phyloP scores from a whole-genome alignment of 2,329 filamentous ascomycete species.

The Pseudocercospora fijiensis region DNA sequence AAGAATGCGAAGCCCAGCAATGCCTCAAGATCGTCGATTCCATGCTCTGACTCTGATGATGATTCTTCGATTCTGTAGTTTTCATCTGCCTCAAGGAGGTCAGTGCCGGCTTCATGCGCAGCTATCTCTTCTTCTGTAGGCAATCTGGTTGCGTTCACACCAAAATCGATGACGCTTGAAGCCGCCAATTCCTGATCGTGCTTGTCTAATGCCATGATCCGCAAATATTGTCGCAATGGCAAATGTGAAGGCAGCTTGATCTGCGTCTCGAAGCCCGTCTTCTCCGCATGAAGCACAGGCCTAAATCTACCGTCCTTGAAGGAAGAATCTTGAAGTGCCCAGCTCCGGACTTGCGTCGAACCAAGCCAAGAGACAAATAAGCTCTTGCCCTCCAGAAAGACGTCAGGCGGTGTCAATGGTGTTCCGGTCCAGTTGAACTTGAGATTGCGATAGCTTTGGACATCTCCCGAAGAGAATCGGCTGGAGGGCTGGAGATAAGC shows the following conservation, averaged over 20 bases:
- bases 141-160: conserved; percentile 4
- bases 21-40: conserved; percentile 9
- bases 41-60: not conserved
- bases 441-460: conserved; percentile 53
- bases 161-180: conserved; percentile 11
- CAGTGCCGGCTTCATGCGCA: not conserved
- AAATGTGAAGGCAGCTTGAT: conserved; percentile 16
- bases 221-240: conserved; percentile 21
- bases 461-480: conserved; percentile 40
- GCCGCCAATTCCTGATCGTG: conserved; percentile 11
- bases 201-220: conserved; percentile 26
- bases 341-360: conserved; percentile 44
- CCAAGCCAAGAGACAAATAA: conserved; percentile 54
- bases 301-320: conserved; percentile 7
- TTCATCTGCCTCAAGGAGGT: not conserved
- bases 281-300: conserved; percentile 13
- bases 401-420: conserved; percentile 30
- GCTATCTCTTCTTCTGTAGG: conserved; percentile 1
- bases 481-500: conserved; percentile 50
- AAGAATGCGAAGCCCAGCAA: conserved; percentile 10
- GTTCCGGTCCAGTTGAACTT: conserved; percentile 51
- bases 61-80: not conserved
- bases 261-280: conserved; percentile 27
- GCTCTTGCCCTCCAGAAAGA: conserved; percentile 28
- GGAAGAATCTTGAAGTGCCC: conserved; percentile 47